Evolutionary conservation across 1,139 yeast species (phyloP).

Genomic region (Meyerozyma smithsonii): DNA sequence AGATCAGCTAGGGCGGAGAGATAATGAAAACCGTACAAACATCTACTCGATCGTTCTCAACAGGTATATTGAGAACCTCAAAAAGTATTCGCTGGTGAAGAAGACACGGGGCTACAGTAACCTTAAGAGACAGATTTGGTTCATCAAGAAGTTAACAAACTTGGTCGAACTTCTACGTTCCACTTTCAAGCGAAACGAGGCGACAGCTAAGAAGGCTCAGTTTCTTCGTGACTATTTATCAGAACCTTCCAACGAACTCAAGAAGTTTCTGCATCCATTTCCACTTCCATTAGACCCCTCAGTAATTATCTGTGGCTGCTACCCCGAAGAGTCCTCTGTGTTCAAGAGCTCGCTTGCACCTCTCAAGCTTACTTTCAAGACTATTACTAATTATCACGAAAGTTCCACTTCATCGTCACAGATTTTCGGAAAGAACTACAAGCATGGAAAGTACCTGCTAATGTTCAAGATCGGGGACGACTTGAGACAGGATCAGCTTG

Average conservation of each 20-base stretch:
- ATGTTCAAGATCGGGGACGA: slow-evolving; percentile 98
- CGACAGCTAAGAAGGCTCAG: slow-evolving; percentile 40
- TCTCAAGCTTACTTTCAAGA: slow-evolving; percentile 71
- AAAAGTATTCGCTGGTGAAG: slow-evolving; percentile 24
- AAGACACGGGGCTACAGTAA: slow-evolving; percentile 34
- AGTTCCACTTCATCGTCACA: slow-evolving; percentile 20
- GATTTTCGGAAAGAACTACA: slow-evolving; percentile 31
- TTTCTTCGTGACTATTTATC: slow-evolving; percentile 39
- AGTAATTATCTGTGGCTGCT: slow-evolving; percentile 63
- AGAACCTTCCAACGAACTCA: slow-evolving; percentile 36
- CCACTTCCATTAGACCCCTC: slow-evolving; percentile 73
- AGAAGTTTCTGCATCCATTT: slow-evolving; percentile 47
- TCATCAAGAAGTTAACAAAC: slow-evolving; percentile 38
- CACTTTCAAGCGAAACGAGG: slow-evolving; percentile 40
- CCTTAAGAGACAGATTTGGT: slow-evolving; percentile 42
- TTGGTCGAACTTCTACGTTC: slow-evolving; percentile 38
- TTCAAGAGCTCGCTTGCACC: slow-evolving; percentile 91
- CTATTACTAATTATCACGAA: slow-evolving; percentile 28
- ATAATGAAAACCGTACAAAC: slow-evolving; percentile 10
- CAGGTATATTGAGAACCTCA: slow-evolving; percentile 35
- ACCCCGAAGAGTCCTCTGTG: slow-evolving; percentile 77
- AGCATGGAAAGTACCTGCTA: slow-evolving; percentile 62
- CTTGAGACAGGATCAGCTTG: slow-evolving; percentile 91
- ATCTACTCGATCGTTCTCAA: slow-evolving; percentile 36
- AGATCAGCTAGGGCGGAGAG: slow-evolving; percentile 44